Base-by-base conservation (phyloP, 2,329 filamentous ascomycete species). In the Fusarium cicatricum region DNA sequence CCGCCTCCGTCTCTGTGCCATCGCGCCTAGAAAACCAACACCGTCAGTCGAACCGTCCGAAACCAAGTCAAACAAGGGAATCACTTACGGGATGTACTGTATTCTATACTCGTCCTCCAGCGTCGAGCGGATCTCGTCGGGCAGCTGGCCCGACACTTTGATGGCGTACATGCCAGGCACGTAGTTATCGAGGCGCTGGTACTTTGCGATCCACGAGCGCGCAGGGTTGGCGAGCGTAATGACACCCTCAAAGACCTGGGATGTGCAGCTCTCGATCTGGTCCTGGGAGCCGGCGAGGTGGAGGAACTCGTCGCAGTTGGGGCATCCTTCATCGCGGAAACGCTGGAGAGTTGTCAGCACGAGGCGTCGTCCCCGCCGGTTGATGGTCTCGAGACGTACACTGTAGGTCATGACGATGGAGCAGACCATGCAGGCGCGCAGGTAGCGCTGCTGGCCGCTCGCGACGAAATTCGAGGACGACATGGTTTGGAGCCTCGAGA, bases 371-470 rank as follows among this genome's bases (percentile, higher is more conserved):
- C 16, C 26, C 3, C 8, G 42, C 14, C 15, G 43, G 41, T 21
- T 34, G 16, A 42, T 46, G 46, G 41, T 12, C 56, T 40, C 28
- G 60, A 48, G 43, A 74, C 84, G 66, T 80, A 92, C 90, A 65
- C 82, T 83, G 71, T 89, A 87, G 58, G 90, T 89, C 82, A 94
- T 92, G 64, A 98, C 91, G 72, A 98, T 90, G 49, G 92, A 94
- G 85, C 95, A 99, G 67, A 98, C 92, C 92, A 99, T 97, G 82
- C 95, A 99, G 71, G 95, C 95, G 77, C 95, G 93, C 66, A 96
- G 85, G 74, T 91, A 88, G 77, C 93, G 91, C 79, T 90, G 87
- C 77, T 95, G 90, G 73, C 82, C 83, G 7, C 90, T 84, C 14
- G 90, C 78, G 59, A 92, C 88, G 74, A 86, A 92, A 74, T 87